Evolutionary conservation across 768 basidiomycete species (phyloP), one percentile per base, ranked within the genome.

Genomic region (Auriscalpium vulgare): DNA sequence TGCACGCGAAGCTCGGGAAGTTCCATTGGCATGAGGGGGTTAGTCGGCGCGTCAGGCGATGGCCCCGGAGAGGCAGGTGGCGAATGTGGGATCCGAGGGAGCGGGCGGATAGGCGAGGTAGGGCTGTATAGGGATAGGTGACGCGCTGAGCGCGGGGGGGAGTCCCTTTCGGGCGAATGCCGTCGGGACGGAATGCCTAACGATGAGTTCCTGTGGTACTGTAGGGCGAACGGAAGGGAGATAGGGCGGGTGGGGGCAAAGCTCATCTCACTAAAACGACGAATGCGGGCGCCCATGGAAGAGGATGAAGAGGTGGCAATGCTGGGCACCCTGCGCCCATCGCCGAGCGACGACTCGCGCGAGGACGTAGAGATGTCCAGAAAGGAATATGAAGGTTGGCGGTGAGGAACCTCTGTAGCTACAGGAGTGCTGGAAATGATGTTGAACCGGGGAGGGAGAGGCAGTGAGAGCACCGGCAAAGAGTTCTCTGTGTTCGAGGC

Each of bases 341-440:
- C 38, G 36, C 19, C 21, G n/a, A 14, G n/a, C 44, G 36, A 53
- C 3, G 60, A 61, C 9, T 36, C 44, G n/a, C 47, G 57, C 13
- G 61, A 59, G 40, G 61, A 60, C 19, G 29, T 29, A 29, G 56
- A 46, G 47, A 62, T 60, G 14, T 62, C 61, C 3, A 62, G 51
- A 59, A 62, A 62, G 19, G 61, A 62, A 13, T 40, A 60, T 2
- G 29, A 29, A 29, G 29, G 29, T 29, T 29, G 29, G 29, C 4
- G 29, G 29, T 29, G 51, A 43, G 46, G 47, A 13, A 40, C 2
- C 43, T 11, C 45, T 17, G n/a, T 50, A 34, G 17, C 35, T 13
- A 43, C 21, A 5, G 59, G 56, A 29, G 34, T 21, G 38, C 50
- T 40, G 16, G 37, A 13, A 8, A 47, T n/a, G 47, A 55, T 45